These are phyloP conservation scores for Solanum hybrid DNA, from an alignment of 305 asterid genomes.

Conservation along the genomic window DNA sequence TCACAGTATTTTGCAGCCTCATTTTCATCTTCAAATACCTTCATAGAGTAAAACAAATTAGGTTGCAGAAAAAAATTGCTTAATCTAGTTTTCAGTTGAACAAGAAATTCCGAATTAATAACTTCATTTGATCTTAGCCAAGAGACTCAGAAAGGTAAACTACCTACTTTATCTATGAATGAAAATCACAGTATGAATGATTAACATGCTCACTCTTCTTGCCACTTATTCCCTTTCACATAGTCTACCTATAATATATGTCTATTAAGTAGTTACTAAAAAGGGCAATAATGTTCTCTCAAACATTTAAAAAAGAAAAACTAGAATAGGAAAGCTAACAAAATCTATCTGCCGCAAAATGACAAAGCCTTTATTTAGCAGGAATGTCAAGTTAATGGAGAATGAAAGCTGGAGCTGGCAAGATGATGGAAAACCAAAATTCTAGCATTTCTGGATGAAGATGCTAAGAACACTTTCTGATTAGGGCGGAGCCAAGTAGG, in stretches of 20 bases:
- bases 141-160: neutral
- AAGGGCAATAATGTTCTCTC: neutral
- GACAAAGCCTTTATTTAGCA: neutral
- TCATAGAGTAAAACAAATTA: neutral
- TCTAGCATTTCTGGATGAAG: neutral
- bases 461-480: neutral
- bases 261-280: neutral
- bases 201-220: neutral
- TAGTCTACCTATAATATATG: neutral
- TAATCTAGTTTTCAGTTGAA: neutral
- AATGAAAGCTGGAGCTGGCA: neutral
- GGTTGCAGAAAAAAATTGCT: neutral
- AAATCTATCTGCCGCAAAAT: neutral
- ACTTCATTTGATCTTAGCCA: neutral
- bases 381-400: neutral
- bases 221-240: neutral
- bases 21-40: conserved; percentile 89
- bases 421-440: neutral
- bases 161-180: neutral
- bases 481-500: neutral
- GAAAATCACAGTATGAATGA: neutral
- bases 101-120: neutral
- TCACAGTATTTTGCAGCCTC: conserved; percentile 76
- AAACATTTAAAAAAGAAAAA: neutral
- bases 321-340: neutral